A percentile compares a stretch with the other conserved stretches of the same genome.
Conservation (phyloP, 768 basidiomycete species). For the Melanogaster broomeanus region DNA sequence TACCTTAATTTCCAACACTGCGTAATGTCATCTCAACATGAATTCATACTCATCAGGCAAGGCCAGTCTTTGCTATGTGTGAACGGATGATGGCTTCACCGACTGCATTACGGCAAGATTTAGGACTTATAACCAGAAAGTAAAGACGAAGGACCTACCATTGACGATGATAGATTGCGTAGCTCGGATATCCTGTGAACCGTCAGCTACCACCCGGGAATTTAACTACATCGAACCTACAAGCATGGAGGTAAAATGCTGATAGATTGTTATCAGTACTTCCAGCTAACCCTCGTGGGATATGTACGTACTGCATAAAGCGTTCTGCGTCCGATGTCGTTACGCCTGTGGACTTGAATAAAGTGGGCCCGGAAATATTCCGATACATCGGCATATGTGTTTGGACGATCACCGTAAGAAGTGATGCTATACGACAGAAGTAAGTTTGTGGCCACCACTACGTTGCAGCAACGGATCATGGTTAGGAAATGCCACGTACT, state of each 20-base stretch:
- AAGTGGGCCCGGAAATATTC: constrained; percentile 89
- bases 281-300: not conserved
- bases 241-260: constrained; percentile 77
- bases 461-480: not conserved
- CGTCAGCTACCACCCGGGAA: constrained; percentile 1
- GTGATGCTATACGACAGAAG: constrained; percentile 54
- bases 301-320: constrained; percentile 60
- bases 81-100: constrained; percentile 69
- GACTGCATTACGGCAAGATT: constrained; percentile 37
- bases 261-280: constrained; percentile 8
- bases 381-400: constrained; percentile 68
- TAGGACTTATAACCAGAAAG: constrained; percentile 1
- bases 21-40: not conserved
- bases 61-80: constrained; percentile 58
- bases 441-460: not conserved
- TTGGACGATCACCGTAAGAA: constrained; percentile 72
- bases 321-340: constrained; percentile 57
- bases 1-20: constrained; percentile 1
- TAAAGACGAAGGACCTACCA: constrained; percentile 39
- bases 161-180: constrained; percentile 67
- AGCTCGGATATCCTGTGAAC: constrained; percentile 58
- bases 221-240: constrained; percentile 36
- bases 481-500: constrained; percentile 48
- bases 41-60: constrained; percentile 21
- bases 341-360: constrained; percentile 68